Base-by-base conservation (phyloP, 2,329 filamentous ascomycete genomes). In the Penicillium corylophilum region DNA sequence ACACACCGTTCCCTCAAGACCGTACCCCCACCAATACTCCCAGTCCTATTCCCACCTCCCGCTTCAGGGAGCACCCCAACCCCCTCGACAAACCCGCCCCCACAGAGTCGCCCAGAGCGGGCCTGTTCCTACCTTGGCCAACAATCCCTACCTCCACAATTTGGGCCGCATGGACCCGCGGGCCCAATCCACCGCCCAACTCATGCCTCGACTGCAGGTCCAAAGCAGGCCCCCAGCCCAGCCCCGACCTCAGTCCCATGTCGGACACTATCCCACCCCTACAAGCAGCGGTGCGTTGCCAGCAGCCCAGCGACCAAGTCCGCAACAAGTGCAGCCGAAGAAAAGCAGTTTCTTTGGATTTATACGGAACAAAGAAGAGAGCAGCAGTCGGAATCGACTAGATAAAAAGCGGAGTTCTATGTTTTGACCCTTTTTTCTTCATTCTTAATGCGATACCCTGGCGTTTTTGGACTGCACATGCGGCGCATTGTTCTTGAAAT, bases 271-370 rank as follows among this genome's bases (percentile, higher is more conserved):
- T 13, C 54, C 39, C 3, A 18, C 46, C 5, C 54, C 58, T 38
- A 44, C 44, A 1, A 55, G 55, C 12, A 59, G 46, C 20, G 60
- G 61, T 6, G 57, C 54, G 2, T 35, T 57, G 22, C 50, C 20
- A 4, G 48, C 42, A 10, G 49, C 53, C 13, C 29, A 29, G 3
- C 49, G n/a, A 38, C 53, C 54, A 5, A 31, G 33, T 6, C 59
- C 55, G 22, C 60, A 64, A 35, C 16, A 41, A 18, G 8, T 72
- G 10, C 69, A 70, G 45, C 65, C 72, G 47, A 75, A 72, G 55
- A 75, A 73, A 55, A 75, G 71, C 33, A 75, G 74, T 60, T 74
- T 78, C 63, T 77, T 77, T 58, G 70, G 72, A 3, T 71, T 78
- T 42, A 63, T 69, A 20, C 65, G 68, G 29, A 64, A 63, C 10